Conservation (phyloP, 2,329 filamentous ascomycete species). For the Cladosporium velox region DNA sequence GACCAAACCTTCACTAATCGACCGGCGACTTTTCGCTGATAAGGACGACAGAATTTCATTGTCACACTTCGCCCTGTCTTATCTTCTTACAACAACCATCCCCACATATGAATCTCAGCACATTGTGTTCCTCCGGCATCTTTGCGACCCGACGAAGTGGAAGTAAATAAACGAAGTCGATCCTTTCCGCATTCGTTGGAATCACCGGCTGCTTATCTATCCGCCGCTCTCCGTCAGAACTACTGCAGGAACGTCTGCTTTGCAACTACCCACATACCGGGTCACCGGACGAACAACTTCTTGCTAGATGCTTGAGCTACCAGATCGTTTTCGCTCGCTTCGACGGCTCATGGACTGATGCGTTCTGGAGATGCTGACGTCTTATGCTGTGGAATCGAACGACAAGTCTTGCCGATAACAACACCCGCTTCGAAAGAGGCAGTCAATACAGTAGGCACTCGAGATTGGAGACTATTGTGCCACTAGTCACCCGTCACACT, state of each 20-base stretch:
- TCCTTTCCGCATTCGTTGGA: background rate
- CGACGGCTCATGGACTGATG: background rate
- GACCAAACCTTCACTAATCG: background rate
- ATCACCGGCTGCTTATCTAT: constrained; percentile 5
- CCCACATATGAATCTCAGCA: background rate
- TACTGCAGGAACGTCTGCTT: constrained; percentile 10
- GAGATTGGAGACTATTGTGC: background rate
- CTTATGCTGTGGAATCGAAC: background rate
- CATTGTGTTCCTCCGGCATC: background rate
- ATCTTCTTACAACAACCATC: background rate
- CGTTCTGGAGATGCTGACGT: background rate
- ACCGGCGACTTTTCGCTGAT: background rate
- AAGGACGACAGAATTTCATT: background rate
- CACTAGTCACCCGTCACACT: background rate
- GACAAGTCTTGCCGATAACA: background rate
- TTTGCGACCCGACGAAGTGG: background rate
- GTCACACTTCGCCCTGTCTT: background rate
- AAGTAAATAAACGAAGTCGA: background rate
- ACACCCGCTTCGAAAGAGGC: background rate
- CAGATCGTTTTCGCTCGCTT: background rate
- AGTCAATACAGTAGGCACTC: background rate
- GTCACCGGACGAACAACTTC: constrained; percentile 1
- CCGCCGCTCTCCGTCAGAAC: background rate
- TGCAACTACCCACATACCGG: constrained; percentile 7
- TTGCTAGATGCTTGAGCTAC: background rate